These are phyloP conservation scores for Pseudogymnoascus sp. DNA, from an alignment of 2,329 filamentous ascomycete genomes.

Conservation along the genomic window DNA sequence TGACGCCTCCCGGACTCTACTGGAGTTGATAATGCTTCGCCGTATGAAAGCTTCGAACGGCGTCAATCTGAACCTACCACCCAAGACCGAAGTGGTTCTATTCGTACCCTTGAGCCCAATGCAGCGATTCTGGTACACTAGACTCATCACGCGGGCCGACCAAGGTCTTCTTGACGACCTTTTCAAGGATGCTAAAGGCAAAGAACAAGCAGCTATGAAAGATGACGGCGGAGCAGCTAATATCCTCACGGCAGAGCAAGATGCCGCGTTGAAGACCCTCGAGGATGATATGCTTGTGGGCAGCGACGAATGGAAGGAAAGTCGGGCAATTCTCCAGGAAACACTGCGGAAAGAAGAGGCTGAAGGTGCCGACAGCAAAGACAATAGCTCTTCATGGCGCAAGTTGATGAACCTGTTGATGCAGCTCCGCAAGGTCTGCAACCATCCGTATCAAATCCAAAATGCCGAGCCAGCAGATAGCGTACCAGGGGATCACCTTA, in stretches of 20 bases:
- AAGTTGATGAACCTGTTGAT: conserved; percentile 85
- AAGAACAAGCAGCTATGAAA: conserved; percentile 34
- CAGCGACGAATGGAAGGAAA: conserved; percentile 41
- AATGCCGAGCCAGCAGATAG: conserved; percentile 40
- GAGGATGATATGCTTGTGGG: conserved; percentile 25
- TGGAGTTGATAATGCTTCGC: conserved; percentile 53
- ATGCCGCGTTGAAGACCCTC: conserved; percentile 30
- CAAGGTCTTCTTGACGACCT: conserved; percentile 45
- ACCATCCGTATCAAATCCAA: conserved; percentile 63
- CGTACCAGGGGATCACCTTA: conserved; percentile 67
- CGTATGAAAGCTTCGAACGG: conserved; percentile 49
- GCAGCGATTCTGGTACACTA: conserved; percentile 52
- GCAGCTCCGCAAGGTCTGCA: conserved; percentile 88
- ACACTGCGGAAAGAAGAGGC: conserved; percentile 31
- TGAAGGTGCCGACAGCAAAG: conserved; percentile 11
- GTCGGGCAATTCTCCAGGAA: conserved; percentile 37
- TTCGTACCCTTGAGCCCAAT: conserved; percentile 52
- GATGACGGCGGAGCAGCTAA: conserved; percentile 24
- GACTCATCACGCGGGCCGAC: conserved; percentile 49
- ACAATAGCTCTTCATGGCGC: conserved; percentile 35
- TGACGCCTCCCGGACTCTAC: conserved; percentile 43
- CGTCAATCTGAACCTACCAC: conserved; percentile 48
- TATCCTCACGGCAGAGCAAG: conserved; percentile 30
- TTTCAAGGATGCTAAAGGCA: conserved; percentile 41
- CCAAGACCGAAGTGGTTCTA: conserved; percentile 50